Evolutionary conservation across 306 rosid genomes (phyloP).

Genomic region (Vigna reflexopilosa): DNA sequence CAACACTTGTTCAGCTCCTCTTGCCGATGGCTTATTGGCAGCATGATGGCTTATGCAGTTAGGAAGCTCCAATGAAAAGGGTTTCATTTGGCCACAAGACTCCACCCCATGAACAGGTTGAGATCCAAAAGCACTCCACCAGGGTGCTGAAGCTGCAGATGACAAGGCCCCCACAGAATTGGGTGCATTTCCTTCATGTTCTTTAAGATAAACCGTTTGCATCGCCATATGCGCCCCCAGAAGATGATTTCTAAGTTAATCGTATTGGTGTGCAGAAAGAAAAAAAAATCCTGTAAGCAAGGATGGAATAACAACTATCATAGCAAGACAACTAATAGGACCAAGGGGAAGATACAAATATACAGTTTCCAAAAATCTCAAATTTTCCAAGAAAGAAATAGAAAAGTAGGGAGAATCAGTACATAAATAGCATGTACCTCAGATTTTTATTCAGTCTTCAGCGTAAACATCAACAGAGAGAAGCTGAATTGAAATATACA

Average conservation of each 20-base stretch:
- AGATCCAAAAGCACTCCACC: slow-evolving; percentile 79
- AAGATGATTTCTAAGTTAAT: slow-evolving; percentile 16
- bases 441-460: slow-evolving; percentile 37
- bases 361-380: slow-evolving; percentile 6
- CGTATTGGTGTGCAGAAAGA: background rate
- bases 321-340: background rate
- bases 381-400: background rate
- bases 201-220: slow-evolving; percentile 73
- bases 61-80: slow-evolving; percentile 63
- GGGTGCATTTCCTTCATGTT: slow-evolving; percentile 67
- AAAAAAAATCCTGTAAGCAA: slow-evolving; percentile 45
- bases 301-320: slow-evolving; percentile 14
- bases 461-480: slow-evolving; percentile 39
- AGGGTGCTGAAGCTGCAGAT: slow-evolving; percentile 61
- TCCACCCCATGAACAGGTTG: slow-evolving; percentile 67
- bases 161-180: slow-evolving; percentile 63
- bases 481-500: slow-evolving; percentile 44
- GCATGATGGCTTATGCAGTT: slow-evolving; percentile 59
- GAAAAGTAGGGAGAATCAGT: background rate
- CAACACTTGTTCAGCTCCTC: slow-evolving; percentile 60
- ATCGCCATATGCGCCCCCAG: slow-evolving; percentile 65
- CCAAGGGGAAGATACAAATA: background rate
- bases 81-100: slow-evolving; percentile 67
- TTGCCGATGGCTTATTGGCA: slow-evolving; percentile 53
- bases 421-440: slow-evolving; percentile 42